Evolutionary conservation across 352 stramenopile genomes (phyloP).

Genomic region (Pseudoperonospora humuli): DNA sequence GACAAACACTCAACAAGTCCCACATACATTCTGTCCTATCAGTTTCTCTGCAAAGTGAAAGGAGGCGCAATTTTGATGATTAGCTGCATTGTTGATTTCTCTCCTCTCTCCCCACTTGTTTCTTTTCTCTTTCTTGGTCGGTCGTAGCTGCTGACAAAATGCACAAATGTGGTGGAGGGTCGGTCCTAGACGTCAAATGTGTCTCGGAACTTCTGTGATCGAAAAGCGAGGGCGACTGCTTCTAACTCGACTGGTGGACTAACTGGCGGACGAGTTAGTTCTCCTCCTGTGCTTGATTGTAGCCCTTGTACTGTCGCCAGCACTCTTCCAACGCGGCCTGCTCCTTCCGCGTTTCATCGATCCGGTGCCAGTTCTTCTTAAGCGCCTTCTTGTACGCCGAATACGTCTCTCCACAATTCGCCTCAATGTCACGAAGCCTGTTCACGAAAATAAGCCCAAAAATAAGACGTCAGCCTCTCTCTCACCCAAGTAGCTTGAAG

Average conservation of each 20-base stretch:
- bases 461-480: constrained; percentile 1
- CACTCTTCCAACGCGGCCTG: constrained; percentile 79
- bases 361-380: constrained; percentile 86
- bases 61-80: constrained; percentile 12
- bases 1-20: constrained; percentile 1
- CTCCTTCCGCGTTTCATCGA: constrained; percentile 80
- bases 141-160: constrained; percentile 5
- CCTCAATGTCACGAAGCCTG: constrained; percentile 74
- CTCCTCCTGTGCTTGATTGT: constrained; percentile 23
- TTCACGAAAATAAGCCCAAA: constrained; percentile 3
- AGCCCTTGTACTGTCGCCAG: constrained; percentile 78
- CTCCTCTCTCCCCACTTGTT: constrained; percentile 10
- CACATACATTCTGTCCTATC: not conserved
- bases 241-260: constrained; percentile 6
- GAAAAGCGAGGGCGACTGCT: constrained; percentile 13
- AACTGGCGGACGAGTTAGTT: constrained; percentile 2
- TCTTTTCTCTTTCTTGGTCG: constrained; percentile 8
- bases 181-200: not conserved
- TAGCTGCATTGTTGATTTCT: constrained; percentile 26
- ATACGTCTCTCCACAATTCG: constrained; percentile 80
- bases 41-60: constrained; percentile 1
- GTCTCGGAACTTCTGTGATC: constrained; percentile 19
- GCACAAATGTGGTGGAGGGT: not conserved
- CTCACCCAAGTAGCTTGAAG: not conserved
- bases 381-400: constrained; percentile 82